Evolutionary conservation across 208 protist genomes (phyloP).

Genomic region (Blastocrithidia nonstop): DNA sequence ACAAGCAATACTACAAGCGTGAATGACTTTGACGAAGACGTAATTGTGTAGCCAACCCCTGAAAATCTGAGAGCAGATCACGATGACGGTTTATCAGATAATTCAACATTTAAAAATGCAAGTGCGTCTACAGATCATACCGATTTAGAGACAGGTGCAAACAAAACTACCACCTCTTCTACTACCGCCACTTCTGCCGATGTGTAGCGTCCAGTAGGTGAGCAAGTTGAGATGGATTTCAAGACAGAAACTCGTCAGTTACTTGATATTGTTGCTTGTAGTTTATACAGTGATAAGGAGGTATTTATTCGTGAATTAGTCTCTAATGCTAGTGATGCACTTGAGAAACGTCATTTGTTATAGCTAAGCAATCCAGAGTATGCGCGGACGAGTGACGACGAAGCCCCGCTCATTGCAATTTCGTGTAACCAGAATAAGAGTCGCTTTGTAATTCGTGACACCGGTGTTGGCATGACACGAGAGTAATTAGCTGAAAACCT

Average conservation of each 20-base stretch:
- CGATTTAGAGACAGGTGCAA: not conserved
- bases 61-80: slow-evolving; percentile 9
- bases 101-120: not conserved
- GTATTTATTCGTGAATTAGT: slow-evolving; percentile 97
- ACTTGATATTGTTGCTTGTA: slow-evolving; percentile 95
- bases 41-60: slow-evolving; percentile 63
- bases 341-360: slow-evolving; percentile 90
- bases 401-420: slow-evolving; percentile 64
- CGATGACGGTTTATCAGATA: slow-evolving; percentile 4
- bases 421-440: slow-evolving; percentile 86
- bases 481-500: slow-evolving; percentile 94
- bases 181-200: slow-evolving; percentile 13
- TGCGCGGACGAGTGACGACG: slow-evolving; percentile 55
- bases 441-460: slow-evolving; percentile 88
- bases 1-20: not conserved
- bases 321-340: slow-evolving; percentile 94
- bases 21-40: slow-evolving; percentile 66
- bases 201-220: slow-evolving; percentile 45
- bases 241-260: slow-evolving; percentile 97
- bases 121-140: slow-evolving; percentile 7
- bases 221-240: slow-evolving; percentile 85
- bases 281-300: slow-evolving; percentile 96
- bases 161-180: not conserved
- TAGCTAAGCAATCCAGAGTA: slow-evolving; percentile 80
- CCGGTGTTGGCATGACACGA: slow-evolving; percentile 94